These are phyloP conservation scores for Monosporascus sp. DNA, from an alignment of 2,329 filamentous ascomycete species.

Conservation along the genomic window DNA sequence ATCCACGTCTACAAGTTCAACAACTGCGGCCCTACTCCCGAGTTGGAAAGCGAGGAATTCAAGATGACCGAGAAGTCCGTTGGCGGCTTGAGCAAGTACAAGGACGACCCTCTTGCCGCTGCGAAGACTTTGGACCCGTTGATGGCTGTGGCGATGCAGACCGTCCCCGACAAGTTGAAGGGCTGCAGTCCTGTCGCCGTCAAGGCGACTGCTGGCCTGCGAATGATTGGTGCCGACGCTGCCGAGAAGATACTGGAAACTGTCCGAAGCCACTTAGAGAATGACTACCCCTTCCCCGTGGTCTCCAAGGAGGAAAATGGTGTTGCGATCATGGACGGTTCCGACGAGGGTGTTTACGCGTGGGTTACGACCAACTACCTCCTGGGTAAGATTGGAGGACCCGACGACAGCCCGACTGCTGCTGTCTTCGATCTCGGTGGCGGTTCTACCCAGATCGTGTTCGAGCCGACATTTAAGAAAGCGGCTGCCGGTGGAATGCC, in stretches of 20 bases:
- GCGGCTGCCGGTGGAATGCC: conserved; percentile 73
- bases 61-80: conserved; percentile 85
- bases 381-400: conserved; percentile 91
- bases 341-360: conserved; percentile 94
- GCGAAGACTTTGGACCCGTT: conserved; percentile 85
- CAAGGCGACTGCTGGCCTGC: conserved; percentile 91
- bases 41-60: conserved; percentile 89
- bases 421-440: conserved; percentile 95
- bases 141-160: conserved; percentile 77
- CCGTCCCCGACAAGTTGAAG: conserved; percentile 83
- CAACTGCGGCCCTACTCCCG: conserved; percentile 93
- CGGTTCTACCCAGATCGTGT: conserved; percentile 97
- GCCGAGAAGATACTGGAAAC: conserved; percentile 80
- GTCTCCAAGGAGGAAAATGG: conserved; percentile 80
- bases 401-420: conserved; percentile 84
- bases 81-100: conserved; percentile 82
- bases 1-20: conserved; percentile 99
- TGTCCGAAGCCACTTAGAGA: conserved; percentile 79
- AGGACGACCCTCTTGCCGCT: conserved; percentile 77
- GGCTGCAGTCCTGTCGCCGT: conserved; percentile 93
- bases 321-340: conserved; percentile 95
- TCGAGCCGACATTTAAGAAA: conserved; percentile 86
- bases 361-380: conserved; percentile 99
- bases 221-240: conserved; percentile 76
- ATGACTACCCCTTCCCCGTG: conserved; percentile 88